Percentiles rank a stretch among this genome's conserved stretches.
Conservation (phyloP, 495 filamentous ascomycete genomes). For the Aspergillus saccharolyticus region DNA sequence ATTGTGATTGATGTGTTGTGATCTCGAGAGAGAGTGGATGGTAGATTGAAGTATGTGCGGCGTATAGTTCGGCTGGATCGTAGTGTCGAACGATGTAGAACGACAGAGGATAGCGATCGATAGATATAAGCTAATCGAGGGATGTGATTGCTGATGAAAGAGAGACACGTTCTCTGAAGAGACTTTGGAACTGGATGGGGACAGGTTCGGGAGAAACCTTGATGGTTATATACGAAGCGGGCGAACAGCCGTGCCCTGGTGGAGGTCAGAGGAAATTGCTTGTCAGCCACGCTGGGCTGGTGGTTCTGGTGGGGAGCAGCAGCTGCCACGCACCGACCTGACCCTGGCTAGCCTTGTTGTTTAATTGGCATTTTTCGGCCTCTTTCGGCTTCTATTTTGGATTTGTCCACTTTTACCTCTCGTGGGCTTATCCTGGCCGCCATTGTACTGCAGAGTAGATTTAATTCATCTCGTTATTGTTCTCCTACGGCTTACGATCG, state of each 20-base stretch:
- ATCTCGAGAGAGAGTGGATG: neutral
- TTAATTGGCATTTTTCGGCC: conserved; percentile 1
- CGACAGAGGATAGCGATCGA: neutral
- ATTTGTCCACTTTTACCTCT: too few relatives aligned
- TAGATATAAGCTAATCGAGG: conserved; percentile 1
- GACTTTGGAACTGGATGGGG: neutral
- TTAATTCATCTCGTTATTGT: conserved; percentile 13
- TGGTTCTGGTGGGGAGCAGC: conserved; percentile 6
- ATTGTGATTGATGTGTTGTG: conserved; percentile 17
- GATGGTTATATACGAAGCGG: conserved; percentile 19
- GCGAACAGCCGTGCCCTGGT: conserved; percentile 6
- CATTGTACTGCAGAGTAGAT: neutral
- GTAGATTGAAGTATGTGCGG: neutral
- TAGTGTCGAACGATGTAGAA: neutral
- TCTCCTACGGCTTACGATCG: conserved; percentile 1
- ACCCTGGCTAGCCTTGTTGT: conserved; percentile 4
- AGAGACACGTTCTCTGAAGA: conserved; percentile 8
- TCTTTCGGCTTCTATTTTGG: too few relatives aligned
- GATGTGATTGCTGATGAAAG: neutral
- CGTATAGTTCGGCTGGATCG: neutral
- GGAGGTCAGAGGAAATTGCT: conserved; percentile 8
- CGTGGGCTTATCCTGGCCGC: neutral
- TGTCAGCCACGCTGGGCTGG: conserved; percentile 1
- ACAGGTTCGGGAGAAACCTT: conserved; percentile 13
- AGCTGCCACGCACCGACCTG: conserved; percentile 17